Evolutionary conservation across 768 basidiomycete species (phyloP).

Genomic region (Termitomyces bulborhizus): DNA sequence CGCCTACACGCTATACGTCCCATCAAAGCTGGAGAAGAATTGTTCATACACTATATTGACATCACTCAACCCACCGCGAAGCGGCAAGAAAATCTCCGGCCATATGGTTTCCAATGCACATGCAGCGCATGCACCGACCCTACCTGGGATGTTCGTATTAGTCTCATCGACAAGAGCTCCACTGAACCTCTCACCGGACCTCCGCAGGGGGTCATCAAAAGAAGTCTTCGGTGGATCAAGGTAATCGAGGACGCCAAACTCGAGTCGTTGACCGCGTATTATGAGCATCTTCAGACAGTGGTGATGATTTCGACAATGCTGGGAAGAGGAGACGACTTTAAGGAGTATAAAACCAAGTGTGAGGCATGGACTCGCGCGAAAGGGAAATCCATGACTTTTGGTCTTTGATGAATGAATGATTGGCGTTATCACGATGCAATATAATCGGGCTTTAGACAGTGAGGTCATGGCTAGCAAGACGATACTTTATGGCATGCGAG

Average conservation of each 20-base stretch:
- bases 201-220: background rate
- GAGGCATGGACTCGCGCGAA: background rate
- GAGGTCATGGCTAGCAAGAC: too few relatives aligned
- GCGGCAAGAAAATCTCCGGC: background rate
- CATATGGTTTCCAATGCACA: conserved; percentile 3
- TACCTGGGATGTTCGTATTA: background rate
- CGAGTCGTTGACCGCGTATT: background rate
- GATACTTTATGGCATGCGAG: too few relatives aligned
- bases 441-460: too few relatives aligned
- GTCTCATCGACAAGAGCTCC: background rate
- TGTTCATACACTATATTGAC: background rate
- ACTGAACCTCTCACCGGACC: background rate
- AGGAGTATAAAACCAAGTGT: background rate
- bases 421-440: too few relatives aligned
- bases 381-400: too few relatives aligned
- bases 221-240: background rate
- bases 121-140: conserved; percentile 1
- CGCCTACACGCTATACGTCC: background rate
- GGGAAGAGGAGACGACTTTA: background rate
- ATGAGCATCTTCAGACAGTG: background rate
- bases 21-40: conserved; percentile 4
- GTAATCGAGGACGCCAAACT: background rate
- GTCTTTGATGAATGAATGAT: too few relatives aligned
- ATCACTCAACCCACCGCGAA: background rate
- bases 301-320: background rate